These are phyloP conservation scores for Combretum micranthum DNA, from an alignment of 345 rosid genomes.

Conservation along the genomic window DNA sequence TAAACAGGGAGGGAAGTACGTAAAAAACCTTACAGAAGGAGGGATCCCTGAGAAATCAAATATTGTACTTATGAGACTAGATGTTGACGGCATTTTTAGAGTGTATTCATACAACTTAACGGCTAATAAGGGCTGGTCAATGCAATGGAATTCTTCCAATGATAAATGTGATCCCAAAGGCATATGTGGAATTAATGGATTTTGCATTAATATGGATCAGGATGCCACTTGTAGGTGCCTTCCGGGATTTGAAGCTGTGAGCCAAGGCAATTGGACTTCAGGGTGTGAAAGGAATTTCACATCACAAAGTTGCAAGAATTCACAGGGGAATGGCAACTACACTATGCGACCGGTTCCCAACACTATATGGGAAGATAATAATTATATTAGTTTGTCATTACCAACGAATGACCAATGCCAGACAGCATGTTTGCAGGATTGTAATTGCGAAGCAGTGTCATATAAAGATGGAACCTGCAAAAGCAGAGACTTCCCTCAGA, in stretches of 20 bases:
- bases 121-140: background rate
- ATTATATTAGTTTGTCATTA: background rate
- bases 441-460: slow-evolving; percentile 14
- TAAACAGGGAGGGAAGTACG: too few species aligned
- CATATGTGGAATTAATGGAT: slow-evolving; percentile 20
- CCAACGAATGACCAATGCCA: background rate
- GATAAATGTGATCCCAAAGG: slow-evolving; percentile 16
- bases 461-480: slow-evolving; percentile 1
- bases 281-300: background rate
- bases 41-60: too few species aligned
- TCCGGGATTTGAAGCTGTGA: slow-evolving; percentile 12
- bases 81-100: slow-evolving; percentile 1
- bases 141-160: background rate
- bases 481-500: slow-evolving; percentile 18
- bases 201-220: slow-evolving; percentile 7
- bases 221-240: slow-evolving; percentile 7
- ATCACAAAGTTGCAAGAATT: slow-evolving; percentile 4
- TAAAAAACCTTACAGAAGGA: too few species aligned
- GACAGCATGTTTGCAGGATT: slow-evolving; percentile 11
- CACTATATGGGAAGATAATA: slow-evolving; percentile 2
- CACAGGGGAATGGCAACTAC: background rate
- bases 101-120: slow-evolving; percentile 1
- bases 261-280: slow-evolving; percentile 6
- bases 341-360: background rate
- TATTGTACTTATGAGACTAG: too few species aligned